Conservation (phyloP, 2,329 filamentous ascomycete genomes). For the Thielaviopsis punctulata region DNA sequence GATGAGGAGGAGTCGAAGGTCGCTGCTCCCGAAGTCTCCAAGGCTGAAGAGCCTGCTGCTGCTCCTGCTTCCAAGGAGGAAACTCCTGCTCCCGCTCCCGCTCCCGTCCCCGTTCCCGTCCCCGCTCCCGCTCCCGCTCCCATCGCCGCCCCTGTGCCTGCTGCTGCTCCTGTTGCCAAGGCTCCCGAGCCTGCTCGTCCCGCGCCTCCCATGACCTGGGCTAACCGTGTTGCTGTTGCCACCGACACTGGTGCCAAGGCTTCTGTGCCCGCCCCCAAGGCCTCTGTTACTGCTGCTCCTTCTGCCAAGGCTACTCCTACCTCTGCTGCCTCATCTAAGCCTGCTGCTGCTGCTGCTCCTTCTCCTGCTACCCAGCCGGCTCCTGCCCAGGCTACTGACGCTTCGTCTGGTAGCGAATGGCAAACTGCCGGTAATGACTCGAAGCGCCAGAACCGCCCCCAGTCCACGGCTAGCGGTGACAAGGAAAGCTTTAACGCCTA, state of each 20-base stretch:
- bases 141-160: conserved; percentile 23
- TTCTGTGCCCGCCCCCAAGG: conserved; percentile 21
- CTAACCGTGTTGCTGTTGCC: conserved; percentile 47
- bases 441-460: conserved; percentile 65
- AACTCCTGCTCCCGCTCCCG: conserved; percentile 41
- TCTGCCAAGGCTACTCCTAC: conserved; percentile 13
- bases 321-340: conserved; percentile 17
- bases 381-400: conserved; percentile 23
- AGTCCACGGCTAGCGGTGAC: conserved; percentile 46
- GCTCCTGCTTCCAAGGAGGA: conserved; percentile 39
- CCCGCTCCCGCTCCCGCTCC: conserved; percentile 38
- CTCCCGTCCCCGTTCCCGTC: too few relatives aligned
- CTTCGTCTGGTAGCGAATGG: conserved; percentile 48
- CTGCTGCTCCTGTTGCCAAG: conserved; percentile 26
- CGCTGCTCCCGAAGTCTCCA: conserved; percentile 14
- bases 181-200: conserved; percentile 31
- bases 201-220: conserved; percentile 53
- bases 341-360: conserved; percentile 20
- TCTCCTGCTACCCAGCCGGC: conserved; percentile 17
- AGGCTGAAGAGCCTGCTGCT: conserved; percentile 23
- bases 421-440: conserved; percentile 73
- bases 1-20: conserved; percentile 1
- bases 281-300: conserved; percentile 24
- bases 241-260: conserved; percentile 24
- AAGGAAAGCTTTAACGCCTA: conserved; percentile 71